Base-by-base conservation (phyloP, 495 filamentous ascomycete genomes). In the Cudoniella acicularis region DNA sequence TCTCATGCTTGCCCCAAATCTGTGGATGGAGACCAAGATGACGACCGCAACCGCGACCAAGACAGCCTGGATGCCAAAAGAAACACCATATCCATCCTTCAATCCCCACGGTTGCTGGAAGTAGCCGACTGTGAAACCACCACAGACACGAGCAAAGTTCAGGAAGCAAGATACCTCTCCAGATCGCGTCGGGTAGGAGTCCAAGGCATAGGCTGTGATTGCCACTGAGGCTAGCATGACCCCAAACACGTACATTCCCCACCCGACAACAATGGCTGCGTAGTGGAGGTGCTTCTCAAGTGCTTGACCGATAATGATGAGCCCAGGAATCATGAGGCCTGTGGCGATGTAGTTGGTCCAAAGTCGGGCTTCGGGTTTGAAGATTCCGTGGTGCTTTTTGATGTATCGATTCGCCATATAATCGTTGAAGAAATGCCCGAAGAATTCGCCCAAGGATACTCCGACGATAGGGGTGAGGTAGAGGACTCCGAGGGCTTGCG, bases 381-480 rank as follows among this genome's bases (percentile, higher is more conserved):
- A 70, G 27, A 66, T 70, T 43, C 77, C 74, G 2, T 69, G 47
- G 55, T 81, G 70, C 11, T 70, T 71, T 0, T 67, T 59, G 0
- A 75, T 60, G 57, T 77, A 77, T 25, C 63, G 16, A 6, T 63
- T 67, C 11, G 73, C 77, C 26, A 80, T 59, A 1, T 55, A 47
- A 56, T 84, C 79, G 63, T 83, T 78, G 10, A 83, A 72, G 72
- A 73, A 83, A 64, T 83, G 80, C 22, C 81, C 80, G 22, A 69
- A 49, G 18, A 76, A 23, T 56, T 77, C 75, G 20, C 79, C 79
- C 1, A 84, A 64, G 25, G 74, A 56, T 13, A 70, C 71, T 24
- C 69, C 78, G 9, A 81, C 66, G 20, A 81, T 68, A 21, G 75
- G 74, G 3, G 76, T 73, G 63, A 82, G 79, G 66, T 83, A 83